Evolutionary conservation across 768 basidiomycete genomes (phyloP), one percentile per base, ranked within the genome.

Genomic region (Tylopilus vinaceipallidus): DNA sequence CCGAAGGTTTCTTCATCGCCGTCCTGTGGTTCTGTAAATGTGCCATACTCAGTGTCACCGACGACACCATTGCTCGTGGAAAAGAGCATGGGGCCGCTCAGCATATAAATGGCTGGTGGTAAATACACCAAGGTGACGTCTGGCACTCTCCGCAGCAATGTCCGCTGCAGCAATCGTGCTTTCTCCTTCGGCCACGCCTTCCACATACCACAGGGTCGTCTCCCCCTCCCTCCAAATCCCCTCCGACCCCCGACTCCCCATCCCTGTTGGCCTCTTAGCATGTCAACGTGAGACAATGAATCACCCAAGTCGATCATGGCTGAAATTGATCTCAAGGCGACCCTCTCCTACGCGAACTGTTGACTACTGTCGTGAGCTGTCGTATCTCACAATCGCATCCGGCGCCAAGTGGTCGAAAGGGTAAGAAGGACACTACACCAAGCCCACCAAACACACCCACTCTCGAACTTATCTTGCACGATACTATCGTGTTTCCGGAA

Each of bases 401-500:
- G 1, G 60, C 70, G 23, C 59, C 53, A 50, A 62, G 45, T 59
- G 68, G 73, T 61, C 83, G 82, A 70, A 78, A 80, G 45, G 67
- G 68, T 10, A 81, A 80, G 63, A 86, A 84, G 61, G 72, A 79
- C 12, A 62, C 75, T 14, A 61, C 77, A 22, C 75, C 79, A 14
- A 61, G 68, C n/a, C 60, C 76, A 38, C 68, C 71, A 1, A 68
- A 67, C 20, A 71, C 63, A 30, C 75, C 82, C 3, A 66, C 84
- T 16, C 75, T 88, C 40, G 84, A 88, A 58, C 70, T 91, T 8
- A 73, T 83, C 43, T 69, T 90, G 38, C 82, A 86, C 44, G 90
- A 91, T 61, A 90, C 88, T 0, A 76, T 87, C 12, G 77, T 90
- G 40, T 91, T 91, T 63, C 89, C 90, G 0, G 88, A 91, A 67